phyloP scores from a whole-genome alignment of 805 yeast species.

The Martiniozyma abietophila region DNA sequence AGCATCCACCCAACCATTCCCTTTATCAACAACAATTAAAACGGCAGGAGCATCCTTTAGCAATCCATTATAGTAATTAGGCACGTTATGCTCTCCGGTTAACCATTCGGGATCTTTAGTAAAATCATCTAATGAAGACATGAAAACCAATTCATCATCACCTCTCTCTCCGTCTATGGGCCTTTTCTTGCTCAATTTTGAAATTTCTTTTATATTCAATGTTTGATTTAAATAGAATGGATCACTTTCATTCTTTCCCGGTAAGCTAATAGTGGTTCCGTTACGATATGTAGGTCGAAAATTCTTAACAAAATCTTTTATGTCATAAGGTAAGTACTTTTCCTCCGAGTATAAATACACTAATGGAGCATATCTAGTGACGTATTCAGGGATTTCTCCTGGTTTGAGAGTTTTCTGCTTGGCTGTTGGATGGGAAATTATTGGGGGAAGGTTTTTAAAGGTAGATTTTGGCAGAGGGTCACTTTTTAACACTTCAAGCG shows the following conservation, averaged over 20 bases:
- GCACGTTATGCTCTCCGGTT: conserved; percentile 60
- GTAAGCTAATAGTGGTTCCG: conserved; percentile 32
- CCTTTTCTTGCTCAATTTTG: conserved; percentile 24
- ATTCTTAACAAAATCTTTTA: conserved; percentile 56
- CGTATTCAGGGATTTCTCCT: conserved; percentile 59
- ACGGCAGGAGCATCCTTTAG: conserved; percentile 73
- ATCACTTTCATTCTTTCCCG: conserved; percentile 13
- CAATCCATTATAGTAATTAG: conserved; percentile 62
- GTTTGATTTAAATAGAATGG: conserved; percentile 10
- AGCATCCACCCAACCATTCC: conserved; percentile 91
- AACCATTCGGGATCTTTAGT: conserved; percentile 73
- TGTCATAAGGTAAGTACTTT: conserved; percentile 73
- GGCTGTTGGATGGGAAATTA: conserved; percentile 24
- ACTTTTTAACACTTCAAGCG: not conserved
- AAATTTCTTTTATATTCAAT: conserved; percentile 26
- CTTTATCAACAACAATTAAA: conserved; percentile 79
- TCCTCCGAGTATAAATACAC: conserved; percentile 89
- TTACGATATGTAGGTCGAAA: conserved; percentile 48
- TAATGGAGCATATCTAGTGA: conserved; percentile 59
- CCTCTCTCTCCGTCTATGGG: too few relatives aligned
- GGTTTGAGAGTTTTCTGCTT: conserved; percentile 31
- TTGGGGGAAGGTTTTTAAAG: conserved; percentile 28
- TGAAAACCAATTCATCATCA: conserved; percentile 32
- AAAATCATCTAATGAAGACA: conserved; percentile 67
- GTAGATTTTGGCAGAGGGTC: conserved; percentile 1